These are phyloP conservation scores for Macrotyloma uniflorum DNA, from an alignment of 306 rosid species.

Conservation along the genomic window DNA sequence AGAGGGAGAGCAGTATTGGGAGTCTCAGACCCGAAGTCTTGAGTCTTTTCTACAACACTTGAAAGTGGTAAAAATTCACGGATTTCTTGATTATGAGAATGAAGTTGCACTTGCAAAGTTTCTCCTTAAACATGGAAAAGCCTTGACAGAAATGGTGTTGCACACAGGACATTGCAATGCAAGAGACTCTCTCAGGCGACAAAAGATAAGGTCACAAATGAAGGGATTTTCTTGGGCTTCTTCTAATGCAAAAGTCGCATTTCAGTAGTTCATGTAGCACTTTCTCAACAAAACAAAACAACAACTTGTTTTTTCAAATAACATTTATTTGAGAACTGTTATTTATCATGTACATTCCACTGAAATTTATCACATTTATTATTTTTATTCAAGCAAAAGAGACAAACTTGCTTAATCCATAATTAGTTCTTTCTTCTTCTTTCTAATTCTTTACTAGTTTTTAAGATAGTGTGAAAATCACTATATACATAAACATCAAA, in stretches of 20 bases:
- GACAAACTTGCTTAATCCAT: no score
- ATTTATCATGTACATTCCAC: not conserved
- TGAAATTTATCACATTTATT: not conserved
- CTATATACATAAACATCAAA: no score
- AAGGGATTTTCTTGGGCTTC: conserved; percentile 85
- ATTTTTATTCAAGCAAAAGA: not conserved
- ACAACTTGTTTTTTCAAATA: conserved; percentile 4
- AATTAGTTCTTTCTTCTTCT: no score
- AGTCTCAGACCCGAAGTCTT: conserved; percentile 56
- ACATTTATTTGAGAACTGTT: not conserved
- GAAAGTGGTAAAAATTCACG: conserved; percentile 68
- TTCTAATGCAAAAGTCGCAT: conserved; percentile 71
- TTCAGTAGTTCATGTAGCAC: conserved; percentile 37
- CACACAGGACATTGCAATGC: conserved; percentile 47
- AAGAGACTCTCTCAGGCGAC: conserved; percentile 63
- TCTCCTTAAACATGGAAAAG: conserved; percentile 76
- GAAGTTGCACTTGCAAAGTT: conserved; percentile 78
- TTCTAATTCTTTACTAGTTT: no score
- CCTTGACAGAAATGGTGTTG: conserved; percentile 62
- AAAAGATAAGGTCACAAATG: conserved; percentile 70
- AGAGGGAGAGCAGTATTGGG: conserved; percentile 79
- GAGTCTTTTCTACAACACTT: conserved; percentile 62
- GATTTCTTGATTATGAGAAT: conserved; percentile 70
- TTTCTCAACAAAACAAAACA: not conserved
- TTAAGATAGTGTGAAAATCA: no score